These are phyloP conservation scores for Fusarium nisikadoi DNA, from an alignment of 2,329 filamentous ascomycete genomes.

Conservation along the genomic window DNA sequence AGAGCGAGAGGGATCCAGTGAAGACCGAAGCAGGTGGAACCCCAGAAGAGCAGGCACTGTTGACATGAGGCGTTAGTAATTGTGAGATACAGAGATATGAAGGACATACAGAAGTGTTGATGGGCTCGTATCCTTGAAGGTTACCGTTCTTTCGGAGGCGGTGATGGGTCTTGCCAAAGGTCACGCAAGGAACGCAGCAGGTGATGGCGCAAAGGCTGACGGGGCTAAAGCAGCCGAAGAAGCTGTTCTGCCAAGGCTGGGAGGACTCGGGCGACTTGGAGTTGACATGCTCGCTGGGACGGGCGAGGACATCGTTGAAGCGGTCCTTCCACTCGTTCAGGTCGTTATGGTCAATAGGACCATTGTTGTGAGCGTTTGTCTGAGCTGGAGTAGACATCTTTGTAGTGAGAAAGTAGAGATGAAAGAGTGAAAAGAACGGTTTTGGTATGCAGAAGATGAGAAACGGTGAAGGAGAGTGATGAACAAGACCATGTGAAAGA, in stretches of 20 bases:
- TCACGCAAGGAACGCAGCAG: conserved; percentile 59
- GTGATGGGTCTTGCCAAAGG: conserved; percentile 61
- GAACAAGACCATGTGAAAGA: neutral
- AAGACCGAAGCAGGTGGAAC: conserved; percentile 52
- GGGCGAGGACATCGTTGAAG: conserved; percentile 56
- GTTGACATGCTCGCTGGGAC: conserved; percentile 56
- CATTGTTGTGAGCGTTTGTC: conserved; percentile 40
- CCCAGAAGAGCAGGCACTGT: conserved; percentile 58
- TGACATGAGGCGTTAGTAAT: neutral
- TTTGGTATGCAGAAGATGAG: neutral
- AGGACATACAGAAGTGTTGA: conserved; percentile 56
- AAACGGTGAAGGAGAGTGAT: conserved; percentile 13
- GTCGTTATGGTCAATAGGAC: conserved; percentile 55
- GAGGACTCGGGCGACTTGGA: conserved; percentile 53
- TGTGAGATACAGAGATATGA: accelerated
- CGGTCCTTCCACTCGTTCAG: conserved; percentile 57
- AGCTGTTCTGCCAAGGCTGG: conserved; percentile 52
- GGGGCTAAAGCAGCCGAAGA: conserved; percentile 59
- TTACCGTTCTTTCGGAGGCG: conserved; percentile 54
- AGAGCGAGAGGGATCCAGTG: conserved; percentile 57
- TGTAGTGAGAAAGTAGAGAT: neutral
- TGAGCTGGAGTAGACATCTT: conserved; percentile 35
- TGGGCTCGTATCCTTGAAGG: conserved; percentile 57
- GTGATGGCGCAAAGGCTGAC: conserved; percentile 57
- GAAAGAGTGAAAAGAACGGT: conserved; percentile 9